phyloP scores from a whole-genome alignment of 2,329 filamentous ascomycete genomes.

The Hypoxylon sp. region DNA sequence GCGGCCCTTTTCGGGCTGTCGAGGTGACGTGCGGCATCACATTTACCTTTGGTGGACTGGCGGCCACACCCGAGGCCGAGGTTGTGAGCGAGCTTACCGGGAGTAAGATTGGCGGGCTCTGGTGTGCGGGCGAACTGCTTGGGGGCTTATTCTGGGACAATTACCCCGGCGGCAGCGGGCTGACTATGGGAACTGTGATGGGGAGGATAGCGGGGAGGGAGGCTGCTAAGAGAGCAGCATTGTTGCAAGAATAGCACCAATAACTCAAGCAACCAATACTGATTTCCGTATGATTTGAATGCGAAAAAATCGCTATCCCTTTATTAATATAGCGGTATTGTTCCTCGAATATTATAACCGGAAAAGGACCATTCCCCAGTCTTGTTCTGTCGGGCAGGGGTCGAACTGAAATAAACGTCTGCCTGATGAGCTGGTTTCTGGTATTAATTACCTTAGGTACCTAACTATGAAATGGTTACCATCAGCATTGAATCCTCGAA shows the following conservation, averaged over 20 bases:
- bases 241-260: too few relatives aligned
- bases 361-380: background rate
- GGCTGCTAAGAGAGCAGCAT: conserved; percentile 49
- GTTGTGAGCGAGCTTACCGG: conserved; percentile 64
- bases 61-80: conserved; percentile 67
- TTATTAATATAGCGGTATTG: too few relatives aligned
- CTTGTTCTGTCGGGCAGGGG: background rate
- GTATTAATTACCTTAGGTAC: too few relatives aligned
- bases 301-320: too few relatives aligned
- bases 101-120: conserved; percentile 67
- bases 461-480: too few relatives aligned
- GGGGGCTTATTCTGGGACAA: conserved; percentile 75
- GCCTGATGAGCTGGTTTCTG: background rate
- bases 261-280: too few relatives aligned
- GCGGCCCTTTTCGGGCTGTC: conserved; percentile 73
- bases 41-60: conserved; percentile 77
- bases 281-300: too few relatives aligned
- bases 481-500: background rate
- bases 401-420: background rate
- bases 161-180: conserved; percentile 73
- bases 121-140: conserved; percentile 75
- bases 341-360: too few relatives aligned
- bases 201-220: conserved; percentile 59
- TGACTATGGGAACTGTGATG: conserved; percentile 72
- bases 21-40: conserved; percentile 76